Conservation (phyloP, 352 stramenopile species). For the Globisporangium spiculum region DNA sequence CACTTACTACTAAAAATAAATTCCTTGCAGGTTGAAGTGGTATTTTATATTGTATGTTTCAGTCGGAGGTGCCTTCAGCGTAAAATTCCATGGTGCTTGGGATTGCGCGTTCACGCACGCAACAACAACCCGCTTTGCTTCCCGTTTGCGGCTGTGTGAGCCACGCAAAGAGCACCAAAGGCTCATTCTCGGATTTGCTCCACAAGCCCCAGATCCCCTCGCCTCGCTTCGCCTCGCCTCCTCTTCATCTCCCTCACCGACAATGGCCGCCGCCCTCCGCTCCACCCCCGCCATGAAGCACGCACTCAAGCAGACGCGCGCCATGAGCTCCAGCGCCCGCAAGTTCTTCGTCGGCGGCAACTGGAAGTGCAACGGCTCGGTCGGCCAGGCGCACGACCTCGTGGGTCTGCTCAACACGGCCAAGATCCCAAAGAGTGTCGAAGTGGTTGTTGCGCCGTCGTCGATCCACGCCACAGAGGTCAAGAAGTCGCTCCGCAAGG, state of each 20-base stretch:
- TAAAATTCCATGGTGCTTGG: conserved; percentile 10
- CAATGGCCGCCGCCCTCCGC: conserved; percentile 21
- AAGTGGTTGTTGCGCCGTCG: conserved; percentile 97
- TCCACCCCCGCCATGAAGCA: conserved; percentile 26
- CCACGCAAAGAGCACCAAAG: not conserved
- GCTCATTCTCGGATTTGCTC: conserved; percentile 48
- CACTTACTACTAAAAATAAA: not conserved
- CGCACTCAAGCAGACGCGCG: conserved; percentile 44
- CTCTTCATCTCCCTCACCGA: conserved; percentile 3
- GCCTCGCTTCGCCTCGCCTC: not conserved
- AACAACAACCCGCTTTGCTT: not conserved
- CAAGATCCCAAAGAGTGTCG: conserved; percentile 75
- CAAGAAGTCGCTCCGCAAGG: conserved; percentile 52
- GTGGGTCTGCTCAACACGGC: conserved; percentile 83
- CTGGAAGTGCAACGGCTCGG: conserved; percentile 97
- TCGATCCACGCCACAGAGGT: conserved; percentile 87
- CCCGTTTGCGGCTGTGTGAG: not conserved
- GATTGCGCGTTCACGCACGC: not conserved
- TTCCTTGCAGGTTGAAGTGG: not conserved
- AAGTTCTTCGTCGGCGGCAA: conserved; percentile 99
- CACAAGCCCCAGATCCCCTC: conserved; percentile 25
- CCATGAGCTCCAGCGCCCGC: conserved; percentile 65
- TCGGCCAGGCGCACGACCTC: conserved; percentile 62
- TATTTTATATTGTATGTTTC: not conserved
- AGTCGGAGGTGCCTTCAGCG: not conserved